Conservation (phyloP, 805 yeast genomes). For the Candida pini region DNA sequence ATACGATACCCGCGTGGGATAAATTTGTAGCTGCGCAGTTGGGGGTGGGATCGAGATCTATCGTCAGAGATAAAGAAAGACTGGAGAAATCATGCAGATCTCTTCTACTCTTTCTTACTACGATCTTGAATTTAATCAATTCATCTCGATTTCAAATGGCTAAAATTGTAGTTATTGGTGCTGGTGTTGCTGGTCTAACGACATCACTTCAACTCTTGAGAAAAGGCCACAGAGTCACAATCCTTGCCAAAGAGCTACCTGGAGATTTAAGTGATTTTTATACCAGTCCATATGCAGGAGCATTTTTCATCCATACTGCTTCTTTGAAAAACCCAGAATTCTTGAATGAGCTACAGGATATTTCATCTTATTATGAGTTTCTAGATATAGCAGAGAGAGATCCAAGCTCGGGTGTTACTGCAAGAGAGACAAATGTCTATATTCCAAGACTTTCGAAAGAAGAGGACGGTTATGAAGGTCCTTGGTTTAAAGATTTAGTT, state of each 20-base stretch:
- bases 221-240: constrained; percentile 34
- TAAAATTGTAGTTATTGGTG: constrained; percentile 27
- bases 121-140: too few relatives aligned
- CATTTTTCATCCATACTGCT: constrained; percentile 41
- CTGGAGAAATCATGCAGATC: too few relatives aligned
- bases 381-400: constrained; percentile 31
- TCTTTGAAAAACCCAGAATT: constrained; percentile 23
- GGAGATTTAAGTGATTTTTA: constrained; percentile 34
- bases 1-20: too few relatives aligned
- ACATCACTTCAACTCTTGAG: constrained; percentile 44
- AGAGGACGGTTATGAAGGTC: constrained; percentile 24
- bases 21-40: too few relatives aligned
- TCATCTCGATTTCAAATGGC: too few relatives aligned
- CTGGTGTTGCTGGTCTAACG: constrained; percentile 57
- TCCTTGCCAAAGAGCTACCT: constrained; percentile 40
- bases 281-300: constrained; percentile 49
- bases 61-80: too few relatives aligned
- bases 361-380: constrained; percentile 32
- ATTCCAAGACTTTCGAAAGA: constrained; percentile 22
- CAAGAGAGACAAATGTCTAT: constrained; percentile 24
- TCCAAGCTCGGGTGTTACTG: constrained; percentile 35
- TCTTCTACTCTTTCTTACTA: too few relatives aligned
- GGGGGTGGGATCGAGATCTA: too few relatives aligned
- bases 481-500: constrained; percentile 37
- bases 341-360: constrained; percentile 30